phyloP scores from a whole-genome alignment of 164 flowering plant species.

The Protea cynaroides region DNA sequence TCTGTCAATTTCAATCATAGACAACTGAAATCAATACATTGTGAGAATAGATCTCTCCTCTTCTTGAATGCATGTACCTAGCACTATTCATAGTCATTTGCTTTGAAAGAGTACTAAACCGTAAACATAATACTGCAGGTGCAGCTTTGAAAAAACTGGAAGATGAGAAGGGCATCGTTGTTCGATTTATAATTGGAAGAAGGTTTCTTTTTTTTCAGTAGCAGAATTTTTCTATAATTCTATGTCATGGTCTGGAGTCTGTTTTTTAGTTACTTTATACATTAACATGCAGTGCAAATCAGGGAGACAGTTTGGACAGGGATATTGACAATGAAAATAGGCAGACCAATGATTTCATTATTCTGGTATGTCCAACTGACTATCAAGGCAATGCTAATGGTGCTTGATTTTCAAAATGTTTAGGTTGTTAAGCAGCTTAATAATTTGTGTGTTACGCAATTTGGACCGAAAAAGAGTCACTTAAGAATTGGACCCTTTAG shows the following conservation, averaged over 20 bases:
- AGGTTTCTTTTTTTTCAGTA: conserved; percentile 35
- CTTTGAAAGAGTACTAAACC: background rate
- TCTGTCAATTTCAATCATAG: no score
- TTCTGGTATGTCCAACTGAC: conserved; percentile 57
- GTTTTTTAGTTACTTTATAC: conserved; percentile 2
- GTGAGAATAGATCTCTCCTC: no score
- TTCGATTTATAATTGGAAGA: conserved; percentile 90
- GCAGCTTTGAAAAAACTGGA: conserved; percentile 60
- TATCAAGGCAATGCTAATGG: background rate
- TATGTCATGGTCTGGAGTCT: background rate
- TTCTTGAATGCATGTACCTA: no score
- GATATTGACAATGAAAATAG: conserved; percentile 63
- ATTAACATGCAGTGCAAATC: conserved; percentile 60
- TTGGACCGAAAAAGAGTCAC: no score
- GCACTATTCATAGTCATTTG: background rate
- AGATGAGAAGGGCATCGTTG: conserved; percentile 64
- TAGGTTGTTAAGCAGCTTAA: no score
- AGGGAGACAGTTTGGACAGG: conserved; percentile 70
- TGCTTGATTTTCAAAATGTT: background rate
- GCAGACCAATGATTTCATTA: conserved; percentile 64
- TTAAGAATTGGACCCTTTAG: no score
- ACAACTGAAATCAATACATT: no score
- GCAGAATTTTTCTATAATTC: background rate
- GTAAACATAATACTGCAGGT: conserved; percentile 37
- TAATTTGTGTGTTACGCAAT: no score